Percentiles rank a stretch among this genome's conserved stretches.
phyloP scores from a whole-genome alignment of 768 basidiomycete species.

The Kwoniella mangroviensis region DNA sequence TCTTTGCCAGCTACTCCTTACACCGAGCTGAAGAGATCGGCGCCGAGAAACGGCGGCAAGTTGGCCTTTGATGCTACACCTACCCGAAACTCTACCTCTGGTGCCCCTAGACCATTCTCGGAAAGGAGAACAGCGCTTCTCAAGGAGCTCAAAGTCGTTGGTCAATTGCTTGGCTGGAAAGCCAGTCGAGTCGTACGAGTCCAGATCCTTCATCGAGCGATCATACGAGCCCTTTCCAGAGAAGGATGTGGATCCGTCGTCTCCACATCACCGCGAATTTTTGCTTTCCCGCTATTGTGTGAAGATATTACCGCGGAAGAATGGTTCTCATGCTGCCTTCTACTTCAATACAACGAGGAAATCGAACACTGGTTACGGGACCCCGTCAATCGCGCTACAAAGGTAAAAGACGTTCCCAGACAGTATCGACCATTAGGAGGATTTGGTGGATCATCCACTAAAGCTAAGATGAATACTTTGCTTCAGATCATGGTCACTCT shows the following conservation, averaged over 20 bases:
- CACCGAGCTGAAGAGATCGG: background rate
- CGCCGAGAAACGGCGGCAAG: background rate
- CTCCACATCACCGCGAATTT: conserved; percentile 65
- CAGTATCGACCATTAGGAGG: conserved; percentile 64
- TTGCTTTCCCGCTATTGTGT: conserved; percentile 68
- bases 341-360: conserved; percentile 65
- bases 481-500: conserved; percentile 67
- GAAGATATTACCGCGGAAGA: conserved; percentile 69
- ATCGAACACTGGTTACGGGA: conserved; percentile 64
- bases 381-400: conserved; percentile 62
- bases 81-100: background rate
- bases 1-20: conserved; percentile 46
- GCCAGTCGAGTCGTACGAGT: conserved; percentile 70
- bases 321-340: conserved; percentile 70
- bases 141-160: conserved; percentile 71
- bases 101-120: background rate
- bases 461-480: conserved; percentile 67
- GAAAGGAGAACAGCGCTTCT: conserved; percentile 53
- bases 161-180: conserved; percentile 76
- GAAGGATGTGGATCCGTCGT: conserved; percentile 62
- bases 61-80: conserved; percentile 8
- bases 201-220: conserved; percentile 54
- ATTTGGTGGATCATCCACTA: conserved; percentile 66
- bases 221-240: conserved; percentile 28
- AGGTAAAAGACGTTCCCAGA: conserved; percentile 65